Conservation (phyloP, 2,329 filamentous ascomycete species). For the Ceratocystiopsis minuta region DNA sequence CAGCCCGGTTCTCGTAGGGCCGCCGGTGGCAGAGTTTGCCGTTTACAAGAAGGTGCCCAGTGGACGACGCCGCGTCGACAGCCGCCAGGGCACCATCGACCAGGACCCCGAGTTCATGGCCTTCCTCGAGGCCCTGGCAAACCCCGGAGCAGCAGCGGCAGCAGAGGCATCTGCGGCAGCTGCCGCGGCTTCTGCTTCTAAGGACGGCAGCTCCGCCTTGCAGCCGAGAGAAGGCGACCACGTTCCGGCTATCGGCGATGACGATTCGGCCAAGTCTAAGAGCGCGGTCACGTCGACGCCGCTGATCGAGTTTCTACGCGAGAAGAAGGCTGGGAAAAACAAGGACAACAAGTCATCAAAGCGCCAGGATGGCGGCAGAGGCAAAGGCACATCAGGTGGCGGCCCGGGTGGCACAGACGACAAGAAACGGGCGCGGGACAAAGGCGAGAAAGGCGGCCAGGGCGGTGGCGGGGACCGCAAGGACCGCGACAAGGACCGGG, state of each 20-base stretch:
- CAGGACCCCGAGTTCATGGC: constrained; percentile 91
- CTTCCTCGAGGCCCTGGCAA: constrained; percentile 75
- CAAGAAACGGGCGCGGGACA: neutral
- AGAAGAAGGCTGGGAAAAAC: constrained; percentile 68
- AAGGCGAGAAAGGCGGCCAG: constrained; percentile 11
- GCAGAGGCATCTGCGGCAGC: neutral
- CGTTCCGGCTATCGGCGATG: constrained; percentile 14
- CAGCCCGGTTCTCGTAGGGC: constrained; percentile 55
- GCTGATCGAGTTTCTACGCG: constrained; percentile 72
- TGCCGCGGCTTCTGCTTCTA: neutral
- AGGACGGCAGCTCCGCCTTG: constrained; percentile 1
- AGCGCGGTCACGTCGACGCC: constrained; percentile 64
- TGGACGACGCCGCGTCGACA: constrained; percentile 58
- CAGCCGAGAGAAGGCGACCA: neutral
- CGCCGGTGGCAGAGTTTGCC: constrained; percentile 65
- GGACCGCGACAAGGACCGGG: constrained; percentile 11
- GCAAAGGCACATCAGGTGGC: constrained; percentile 9
- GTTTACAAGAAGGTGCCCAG: constrained; percentile 69
- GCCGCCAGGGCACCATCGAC: constrained; percentile 84
- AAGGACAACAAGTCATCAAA: constrained; percentile 43
- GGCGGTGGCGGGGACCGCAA: neutral
- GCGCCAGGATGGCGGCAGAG: constrained; percentile 21
- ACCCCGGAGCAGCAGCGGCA: constrained; percentile 29
- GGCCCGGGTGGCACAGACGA: neutral
- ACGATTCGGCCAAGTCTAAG: constrained; percentile 30